Evolutionary conservation across 129 eudicot genomes (phyloP), one percentile per base, ranked within the genome.

Genomic region (Pseudognaphalium luteoalbum): DNA sequence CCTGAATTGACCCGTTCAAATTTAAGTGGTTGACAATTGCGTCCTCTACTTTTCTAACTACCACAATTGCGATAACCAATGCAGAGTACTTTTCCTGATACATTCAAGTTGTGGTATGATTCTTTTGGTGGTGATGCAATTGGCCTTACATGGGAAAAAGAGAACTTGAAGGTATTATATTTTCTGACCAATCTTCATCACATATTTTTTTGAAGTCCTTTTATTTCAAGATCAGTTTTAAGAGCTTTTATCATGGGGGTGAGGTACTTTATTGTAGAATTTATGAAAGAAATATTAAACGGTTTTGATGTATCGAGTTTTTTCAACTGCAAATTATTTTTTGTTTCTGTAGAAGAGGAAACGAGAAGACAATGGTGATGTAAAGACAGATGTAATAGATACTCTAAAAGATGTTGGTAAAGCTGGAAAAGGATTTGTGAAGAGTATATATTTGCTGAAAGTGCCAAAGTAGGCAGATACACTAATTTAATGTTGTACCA

Each of bases 21-120:
- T 0, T 16, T 7, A n/a, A 1, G 5, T 17, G 2, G 62, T n/a
- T 56, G 2, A 2, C 6, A 64, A 64, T 28, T 30, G 42, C 11
- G 4, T 28, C 25, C 37, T 10, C 19, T 28, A 28, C 19, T 64
- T 25, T 25, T 3, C 12, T n/a, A 64, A 64, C 21, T 64, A 10
- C 3, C 4, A 44, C 20, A 30, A 28, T 57, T 16, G 5, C 76
- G n/a, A 6, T 71, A 35, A 34, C 20, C 22, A 68, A 57, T 78
- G 83, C 93, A 94, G 98, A 85, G 70, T 78, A 86, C 77, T 79
- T 91, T 89, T 73, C 92, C 91, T 17, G 64, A 86, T 69, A 78
- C 37, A 73, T 87, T 91, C 67, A 94, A 94, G 82, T 86, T 91
- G 76, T 94, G 99, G 99, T 89, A 89, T 71, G 99, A 94, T 89